Conservation (phyloP, 768 basidiomycete species). For the Leccinum incarnatum region DNA sequence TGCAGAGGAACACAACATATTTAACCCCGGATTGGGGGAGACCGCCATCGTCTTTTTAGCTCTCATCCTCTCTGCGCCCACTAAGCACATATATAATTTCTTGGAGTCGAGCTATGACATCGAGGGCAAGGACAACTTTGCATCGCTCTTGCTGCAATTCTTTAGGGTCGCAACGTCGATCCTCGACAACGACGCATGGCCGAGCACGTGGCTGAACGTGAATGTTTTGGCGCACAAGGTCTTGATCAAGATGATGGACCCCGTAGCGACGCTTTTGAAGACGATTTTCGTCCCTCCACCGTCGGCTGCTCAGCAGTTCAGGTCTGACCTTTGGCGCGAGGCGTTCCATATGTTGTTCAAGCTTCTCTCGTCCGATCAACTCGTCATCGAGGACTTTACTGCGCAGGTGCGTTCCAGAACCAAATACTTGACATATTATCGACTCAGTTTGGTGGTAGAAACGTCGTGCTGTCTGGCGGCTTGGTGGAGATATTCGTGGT, state of each 20-base stretch:
- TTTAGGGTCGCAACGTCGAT: slow-evolving; percentile 83
- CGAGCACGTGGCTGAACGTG: slow-evolving; percentile 87
- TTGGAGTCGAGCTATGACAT: slow-evolving; percentile 81
- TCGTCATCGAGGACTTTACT: slow-evolving; percentile 92
- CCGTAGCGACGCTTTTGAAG: slow-evolving; percentile 73
- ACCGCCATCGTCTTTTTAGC: slow-evolving; percentile 81
- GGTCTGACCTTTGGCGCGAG: slow-evolving; percentile 76
- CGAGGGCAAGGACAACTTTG: slow-evolving; percentile 81
- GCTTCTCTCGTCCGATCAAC: slow-evolving; percentile 83
- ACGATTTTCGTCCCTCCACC: slow-evolving; percentile 76
- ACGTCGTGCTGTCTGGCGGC: slow-evolving; percentile 92
- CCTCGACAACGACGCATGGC: slow-evolving; percentile 84
- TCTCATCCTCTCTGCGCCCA: slow-evolving; percentile 76
- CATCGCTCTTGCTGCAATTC: slow-evolving; percentile 66
- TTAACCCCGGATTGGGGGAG: slow-evolving; percentile 82
- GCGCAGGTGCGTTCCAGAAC: slow-evolving; percentile 61
- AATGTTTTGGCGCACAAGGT: slow-evolving; percentile 87
- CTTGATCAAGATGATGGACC: slow-evolving; percentile 84
- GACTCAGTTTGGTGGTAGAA: slow-evolving; percentile 48
- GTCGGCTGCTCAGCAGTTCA: slow-evolving; percentile 63
- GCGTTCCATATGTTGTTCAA: slow-evolving; percentile 80
- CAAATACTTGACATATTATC: background rate
- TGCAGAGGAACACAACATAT: slow-evolving; percentile 48
- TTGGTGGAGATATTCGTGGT: slow-evolving; percentile 94
- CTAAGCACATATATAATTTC: slow-evolving; percentile 72